Conservation (phyloP, 495 filamentous ascomycete genomes). For the Daldinia grandis region DNA sequence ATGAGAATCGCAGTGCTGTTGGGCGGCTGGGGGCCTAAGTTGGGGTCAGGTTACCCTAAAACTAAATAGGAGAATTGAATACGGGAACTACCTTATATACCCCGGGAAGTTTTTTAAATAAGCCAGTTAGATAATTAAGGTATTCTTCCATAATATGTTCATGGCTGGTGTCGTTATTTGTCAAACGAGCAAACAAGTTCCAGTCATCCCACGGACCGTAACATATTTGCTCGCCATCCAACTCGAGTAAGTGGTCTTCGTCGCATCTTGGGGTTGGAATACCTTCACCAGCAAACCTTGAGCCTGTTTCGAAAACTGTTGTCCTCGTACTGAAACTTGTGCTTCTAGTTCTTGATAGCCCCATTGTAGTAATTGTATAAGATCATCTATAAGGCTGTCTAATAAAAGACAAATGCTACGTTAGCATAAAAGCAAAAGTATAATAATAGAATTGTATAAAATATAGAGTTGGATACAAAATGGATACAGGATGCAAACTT, state of each 20-base stretch:
- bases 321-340: not conserved
- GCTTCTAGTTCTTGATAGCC: not conserved
- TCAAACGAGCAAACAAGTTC: slow-evolving; percentile 4
- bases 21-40: not conserved
- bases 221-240: slow-evolving; percentile 10
- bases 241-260: not conserved
- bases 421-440: not conserved
- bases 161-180: not conserved
- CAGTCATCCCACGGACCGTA: slow-evolving; percentile 9
- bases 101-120: not conserved
- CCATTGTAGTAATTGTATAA: not conserved
- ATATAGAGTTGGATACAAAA: not conserved
- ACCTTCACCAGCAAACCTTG: not conserved
- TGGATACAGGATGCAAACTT: not conserved
- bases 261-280: not conserved
- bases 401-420: not conserved
- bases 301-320: not conserved
- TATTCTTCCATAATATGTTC: not conserved
- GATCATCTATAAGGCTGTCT: not conserved
- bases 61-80: not conserved
- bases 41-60: not conserved
- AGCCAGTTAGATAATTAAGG: not conserved
- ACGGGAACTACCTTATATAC: not conserved
- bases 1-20: not conserved
- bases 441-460: not conserved